Evolutionary conservation across 1,139 yeast species (phyloP), one percentile per base, ranked within the genome.

Genomic region (Debaryomyces sp.): DNA sequence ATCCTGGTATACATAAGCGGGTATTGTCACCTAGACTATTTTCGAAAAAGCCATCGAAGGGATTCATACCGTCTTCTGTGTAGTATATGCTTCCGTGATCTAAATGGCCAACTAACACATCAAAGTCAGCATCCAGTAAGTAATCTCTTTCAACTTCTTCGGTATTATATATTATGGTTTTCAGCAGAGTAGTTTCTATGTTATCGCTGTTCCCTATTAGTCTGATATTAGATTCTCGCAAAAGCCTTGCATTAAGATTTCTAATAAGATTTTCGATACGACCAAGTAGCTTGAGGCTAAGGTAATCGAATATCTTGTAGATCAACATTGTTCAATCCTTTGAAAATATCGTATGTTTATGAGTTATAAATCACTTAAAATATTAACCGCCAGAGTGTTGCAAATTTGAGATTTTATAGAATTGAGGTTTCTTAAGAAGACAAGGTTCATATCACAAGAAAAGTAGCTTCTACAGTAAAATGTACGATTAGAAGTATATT

Each of bases 321-420:
- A 41, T 6, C 1, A 17, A 9, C 43, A 30, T 41, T 9, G 21
- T 21, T 10, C 6, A 21, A 15, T 18, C 34, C n/a, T 13, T 4
- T n/a, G 9, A 21, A 6, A 30, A 41, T 9, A 12, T n/a, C 32
- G 29, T 18, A 30, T n/a, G 17, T 21, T 27, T 21, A 35, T n/a
- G 7, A 9, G 18, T 30, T 30, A 22, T 30, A n/a, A 18, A 39
- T 15, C 18, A 13, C 17, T 39, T 27, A 27, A 23, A 39, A 30
- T 9, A 30, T 41, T 41, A 41, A 32, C 37, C 43, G 43, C 43
- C 26, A n/a, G 21, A 22, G 38, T 35, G 38, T 35, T 35, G 38
- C 38, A 35, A 35, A 35, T 35, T 34, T 35, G 38, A 35, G 38
- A 32, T 32, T 32, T 27, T 32, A 30, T 35, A 21, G 10, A 34